Percentiles rank a stretch among this genome's conserved stretches.
Conservation (phyloP, 2,329 filamentous ascomycete species). For the Arthrinium puccinioides region DNA sequence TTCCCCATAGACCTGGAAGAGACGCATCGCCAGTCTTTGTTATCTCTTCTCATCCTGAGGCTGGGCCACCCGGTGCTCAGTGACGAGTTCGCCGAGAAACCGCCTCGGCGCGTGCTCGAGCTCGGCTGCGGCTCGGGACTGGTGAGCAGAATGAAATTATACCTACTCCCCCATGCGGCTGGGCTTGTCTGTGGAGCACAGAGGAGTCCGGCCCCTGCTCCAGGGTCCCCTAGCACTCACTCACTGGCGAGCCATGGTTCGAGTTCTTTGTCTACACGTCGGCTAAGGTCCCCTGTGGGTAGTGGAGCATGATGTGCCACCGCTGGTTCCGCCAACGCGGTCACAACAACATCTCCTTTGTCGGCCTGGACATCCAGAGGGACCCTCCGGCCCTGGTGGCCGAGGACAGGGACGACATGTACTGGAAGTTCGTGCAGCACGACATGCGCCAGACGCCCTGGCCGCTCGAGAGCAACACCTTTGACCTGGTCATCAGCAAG, state of each 20-base stretch:
- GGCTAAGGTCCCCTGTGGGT: too few relatives aligned
- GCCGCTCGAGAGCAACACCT: constrained; percentile 23
- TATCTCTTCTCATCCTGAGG: constrained; percentile 47
- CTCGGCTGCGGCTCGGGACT: constrained; percentile 55
- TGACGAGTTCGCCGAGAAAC: constrained; percentile 21
- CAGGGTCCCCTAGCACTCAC: too few relatives aligned
- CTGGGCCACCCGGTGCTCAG: constrained; percentile 30
- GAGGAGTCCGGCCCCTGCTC: too few relatives aligned
- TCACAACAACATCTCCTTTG: constrained; percentile 13
- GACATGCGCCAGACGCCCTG: constrained; percentile 50
- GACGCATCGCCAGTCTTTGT: constrained; percentile 54
- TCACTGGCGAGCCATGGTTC: too few relatives aligned
- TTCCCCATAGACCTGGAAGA: constrained; percentile 57
- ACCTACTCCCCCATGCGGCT: too few relatives aligned
- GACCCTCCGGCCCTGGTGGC: constrained; percentile 1
- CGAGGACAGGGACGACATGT: constrained; percentile 11
- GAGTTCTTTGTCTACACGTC: too few relatives aligned
- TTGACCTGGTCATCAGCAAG: constrained; percentile 7
- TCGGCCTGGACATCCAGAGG: constrained; percentile 17
- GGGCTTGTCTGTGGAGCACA: too few relatives aligned
- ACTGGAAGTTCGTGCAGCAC: constrained; percentile 52
- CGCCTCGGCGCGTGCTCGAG: constrained; percentile 51
- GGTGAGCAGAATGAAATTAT: too few relatives aligned
- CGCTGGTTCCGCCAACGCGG: constrained; percentile 14
- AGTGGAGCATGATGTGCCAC: constrained; percentile 42